These are phyloP conservation scores for Hemileccinum impolitum DNA, from an alignment of 768 basidiomycete species.

Conservation along the genomic window DNA sequence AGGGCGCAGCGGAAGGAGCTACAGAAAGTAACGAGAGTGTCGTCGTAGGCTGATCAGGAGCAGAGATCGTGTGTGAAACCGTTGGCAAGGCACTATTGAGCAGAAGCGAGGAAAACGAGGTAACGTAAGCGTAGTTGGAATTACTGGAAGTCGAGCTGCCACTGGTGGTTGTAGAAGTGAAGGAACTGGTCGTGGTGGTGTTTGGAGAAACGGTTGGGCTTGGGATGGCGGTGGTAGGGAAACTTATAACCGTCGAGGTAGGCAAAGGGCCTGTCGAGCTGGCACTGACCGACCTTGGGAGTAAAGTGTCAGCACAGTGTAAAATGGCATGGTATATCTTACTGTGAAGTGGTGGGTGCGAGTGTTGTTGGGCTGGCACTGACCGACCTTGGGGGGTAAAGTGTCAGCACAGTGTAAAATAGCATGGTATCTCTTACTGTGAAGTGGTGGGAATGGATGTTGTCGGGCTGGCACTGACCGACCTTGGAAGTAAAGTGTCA, in stretches of 20 bases:
- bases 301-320: not conserved
- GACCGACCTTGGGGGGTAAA: not conserved
- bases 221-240: conserved; percentile 20
- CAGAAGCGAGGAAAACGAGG: conserved; percentile 34
- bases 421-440: conserved; percentile 2
- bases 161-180: conserved; percentile 14
- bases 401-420: not conserved
- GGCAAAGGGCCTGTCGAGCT: conserved; percentile 1
- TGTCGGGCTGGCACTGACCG: not conserved
- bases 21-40: conserved; percentile 23
- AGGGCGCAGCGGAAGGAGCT: conserved; percentile 25
- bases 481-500: conserved; percentile 6
- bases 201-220: conserved; percentile 1
- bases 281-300: conserved; percentile 1
- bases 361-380: not conserved
- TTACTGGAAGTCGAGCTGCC: conserved; percentile 11
- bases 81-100: conserved; percentile 21
- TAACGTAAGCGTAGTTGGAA: conserved; percentile 34
- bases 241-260: conserved; percentile 28
- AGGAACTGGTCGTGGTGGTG: conserved; percentile 2
- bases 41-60: conserved; percentile 39
- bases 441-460: conserved; percentile 6
- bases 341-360: conserved; percentile 11
- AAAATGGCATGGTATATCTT: not conserved
- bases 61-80: conserved; percentile 22